These are phyloP conservation scores for Penicillium parvum DNA, from an alignment of 495 filamentous ascomycete species.

Conservation along the genomic window DNA sequence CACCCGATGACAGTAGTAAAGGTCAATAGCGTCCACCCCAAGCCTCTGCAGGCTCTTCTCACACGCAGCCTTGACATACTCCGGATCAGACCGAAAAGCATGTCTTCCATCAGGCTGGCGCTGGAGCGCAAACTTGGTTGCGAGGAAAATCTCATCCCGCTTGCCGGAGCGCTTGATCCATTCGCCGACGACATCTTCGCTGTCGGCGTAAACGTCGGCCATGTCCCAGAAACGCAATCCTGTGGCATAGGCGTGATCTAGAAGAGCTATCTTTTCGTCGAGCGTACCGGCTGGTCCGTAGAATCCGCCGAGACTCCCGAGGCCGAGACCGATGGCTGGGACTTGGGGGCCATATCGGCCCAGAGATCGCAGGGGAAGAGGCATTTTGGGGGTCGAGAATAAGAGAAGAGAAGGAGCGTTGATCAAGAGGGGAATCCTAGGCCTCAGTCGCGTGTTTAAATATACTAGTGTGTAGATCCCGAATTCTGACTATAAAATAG, in stretches of 20 bases:
- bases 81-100: conserved; percentile 44
- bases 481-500: no score
- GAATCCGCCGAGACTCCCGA: conserved; percentile 47
- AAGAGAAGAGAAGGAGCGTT: no score
- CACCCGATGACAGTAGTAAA: conserved; percentile 51
- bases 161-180: conserved; percentile 56
- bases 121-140: conserved; percentile 50
- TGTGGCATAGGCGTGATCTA: conserved; percentile 47
- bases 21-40: conserved; percentile 51
- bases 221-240: conserved; percentile 59
- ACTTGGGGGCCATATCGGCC: conserved; percentile 52
- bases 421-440: no score
- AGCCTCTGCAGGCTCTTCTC: conserved; percentile 51
- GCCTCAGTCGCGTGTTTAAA: no score
- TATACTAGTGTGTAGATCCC: no score
- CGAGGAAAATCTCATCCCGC: conserved; percentile 53
- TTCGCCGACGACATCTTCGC: conserved; percentile 48
- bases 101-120: conserved; percentile 9
- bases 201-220: conserved; percentile 45
- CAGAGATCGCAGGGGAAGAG: conserved; percentile 31
- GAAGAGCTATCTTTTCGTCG: conserved; percentile 27
- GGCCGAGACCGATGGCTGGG: conserved; percentile 50
- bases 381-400: no score
- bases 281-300: conserved; percentile 43
- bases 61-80: conserved; percentile 48